Evolutionary conservation across 2,329 filamentous ascomycete species (phyloP).

Genomic region (Fusarium sp.): DNA sequence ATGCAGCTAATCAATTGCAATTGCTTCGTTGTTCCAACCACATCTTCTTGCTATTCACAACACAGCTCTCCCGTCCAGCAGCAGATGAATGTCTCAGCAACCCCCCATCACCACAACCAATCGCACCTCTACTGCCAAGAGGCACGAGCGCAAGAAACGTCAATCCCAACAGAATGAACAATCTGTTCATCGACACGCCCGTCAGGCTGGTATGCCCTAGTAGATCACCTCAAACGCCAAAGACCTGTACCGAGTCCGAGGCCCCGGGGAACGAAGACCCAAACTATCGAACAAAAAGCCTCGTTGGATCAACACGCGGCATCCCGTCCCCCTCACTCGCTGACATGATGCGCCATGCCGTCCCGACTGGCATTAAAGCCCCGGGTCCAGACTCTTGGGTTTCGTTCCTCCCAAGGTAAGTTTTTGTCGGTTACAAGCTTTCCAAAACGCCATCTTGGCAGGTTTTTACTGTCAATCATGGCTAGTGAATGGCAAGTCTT

Average conservation of each 20-base stretch:
- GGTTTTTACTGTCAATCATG: not conserved
- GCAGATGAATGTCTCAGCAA: slow-evolving; percentile 6
- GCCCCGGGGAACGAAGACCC: not conserved
- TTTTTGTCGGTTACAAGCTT: not conserved
- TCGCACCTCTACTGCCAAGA: not conserved
- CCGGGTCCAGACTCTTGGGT: slow-evolving; percentile 2
- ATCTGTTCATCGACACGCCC: not conserved
- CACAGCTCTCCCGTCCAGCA: not conserved
- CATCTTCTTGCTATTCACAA: not conserved
- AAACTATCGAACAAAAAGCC: not conserved
- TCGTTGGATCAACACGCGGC: not conserved
- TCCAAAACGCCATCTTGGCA: not conserved
- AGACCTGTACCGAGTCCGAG: not conserved
- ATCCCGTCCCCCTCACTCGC: slow-evolving; percentile 1
- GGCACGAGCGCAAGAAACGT: not conserved
- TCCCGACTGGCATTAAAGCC: not conserved
- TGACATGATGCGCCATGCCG: slow-evolving; percentile 3
- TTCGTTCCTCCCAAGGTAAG: not conserved
- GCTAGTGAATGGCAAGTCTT: not conserved
- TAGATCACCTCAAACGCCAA: not conserved
- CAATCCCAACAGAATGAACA: not conserved
- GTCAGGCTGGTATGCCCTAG: not conserved
- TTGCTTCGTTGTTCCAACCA: not conserved
- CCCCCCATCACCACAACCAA: slow-evolving; percentile 1
- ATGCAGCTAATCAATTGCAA: not conserved